A percentile compares a stretch with the other conserved stretches of the same genome.
Conservation (phyloP, 257 asterid genomes). For the Thymus quinquecostatus region DNA sequence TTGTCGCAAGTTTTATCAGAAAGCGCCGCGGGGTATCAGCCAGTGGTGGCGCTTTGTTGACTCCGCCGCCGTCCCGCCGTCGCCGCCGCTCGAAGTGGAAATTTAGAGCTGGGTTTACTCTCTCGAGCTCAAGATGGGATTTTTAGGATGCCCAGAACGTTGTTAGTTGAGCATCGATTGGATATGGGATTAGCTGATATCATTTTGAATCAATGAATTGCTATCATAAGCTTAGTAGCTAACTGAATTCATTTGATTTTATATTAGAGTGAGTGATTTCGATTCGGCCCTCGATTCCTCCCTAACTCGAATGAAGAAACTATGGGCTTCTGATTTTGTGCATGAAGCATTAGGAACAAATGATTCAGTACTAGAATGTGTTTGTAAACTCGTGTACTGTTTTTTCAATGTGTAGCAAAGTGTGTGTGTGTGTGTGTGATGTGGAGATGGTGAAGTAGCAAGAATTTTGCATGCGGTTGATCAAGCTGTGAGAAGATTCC, state of each 20-base stretch:
- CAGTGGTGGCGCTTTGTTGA: constrained; percentile 49
- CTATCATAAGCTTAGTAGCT: background rate
- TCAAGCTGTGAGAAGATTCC: constrained; percentile 10
- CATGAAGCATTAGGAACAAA: constrained; percentile 19
- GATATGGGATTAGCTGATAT: background rate
- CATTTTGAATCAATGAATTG: background rate
- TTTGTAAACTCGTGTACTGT: background rate
- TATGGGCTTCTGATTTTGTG: constrained; percentile 12
- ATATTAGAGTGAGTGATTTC: background rate
- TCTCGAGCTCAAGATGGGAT: constrained; percentile 34
- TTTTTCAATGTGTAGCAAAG: background rate
- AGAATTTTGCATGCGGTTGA: constrained; percentile 10
- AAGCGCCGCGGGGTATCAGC: constrained; percentile 39
- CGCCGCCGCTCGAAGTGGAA: constrained; percentile 32
- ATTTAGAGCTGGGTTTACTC: constrained; percentile 28
- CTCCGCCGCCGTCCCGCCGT: constrained; percentile 43
- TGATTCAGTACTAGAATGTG: constrained; percentile 7
- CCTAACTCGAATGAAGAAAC: background rate
- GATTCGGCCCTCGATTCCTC: background rate
- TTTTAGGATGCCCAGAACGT: constrained; percentile 34
- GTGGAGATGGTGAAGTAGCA: constrained; percentile 2
- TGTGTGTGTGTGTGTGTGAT: background rate
- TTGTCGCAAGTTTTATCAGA: constrained; percentile 52
- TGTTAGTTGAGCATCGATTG: constrained; percentile 26
- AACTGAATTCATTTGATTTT: no score